Conservation (phyloP, 345 rosid species). For the Lepidium africanum region DNA sequence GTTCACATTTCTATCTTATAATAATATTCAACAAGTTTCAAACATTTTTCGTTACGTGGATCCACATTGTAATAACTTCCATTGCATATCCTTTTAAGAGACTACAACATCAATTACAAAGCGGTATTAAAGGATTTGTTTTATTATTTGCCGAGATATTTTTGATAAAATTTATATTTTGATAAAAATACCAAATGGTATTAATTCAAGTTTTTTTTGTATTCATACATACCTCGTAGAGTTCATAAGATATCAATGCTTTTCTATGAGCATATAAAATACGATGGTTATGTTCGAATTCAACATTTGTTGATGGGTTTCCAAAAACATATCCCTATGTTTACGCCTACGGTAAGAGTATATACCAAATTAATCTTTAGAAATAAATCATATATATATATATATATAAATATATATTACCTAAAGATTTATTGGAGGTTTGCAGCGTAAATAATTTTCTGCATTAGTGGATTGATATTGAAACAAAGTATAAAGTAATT, state of each 20-base stretch:
- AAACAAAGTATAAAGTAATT: too few species aligned
- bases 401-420: neutral
- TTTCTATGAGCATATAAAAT: conserved; percentile 36
- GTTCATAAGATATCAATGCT: conserved; percentile 46
- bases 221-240: conserved; percentile 32
- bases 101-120: neutral
- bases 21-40: neutral
- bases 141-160: too few species aligned
- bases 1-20: neutral
- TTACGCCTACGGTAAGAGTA: neutral
- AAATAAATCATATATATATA: too few species aligned
- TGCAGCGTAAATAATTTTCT: neutral
- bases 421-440: conserved; percentile 28
- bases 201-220: too few species aligned
- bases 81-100: neutral
- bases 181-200: too few species aligned
- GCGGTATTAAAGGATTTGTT: too few species aligned
- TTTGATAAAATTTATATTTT: too few species aligned
- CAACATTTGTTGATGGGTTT: conserved; percentile 30
- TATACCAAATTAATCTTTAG: neutral
- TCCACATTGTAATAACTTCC: neutral
- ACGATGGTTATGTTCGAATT: conserved; percentile 23
- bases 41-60: neutral
- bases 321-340: conserved; percentile 50
- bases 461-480: neutral